Conservation (phyloP, 2,329 filamentous ascomycete species). For the Xylariaceae sp. region DNA sequence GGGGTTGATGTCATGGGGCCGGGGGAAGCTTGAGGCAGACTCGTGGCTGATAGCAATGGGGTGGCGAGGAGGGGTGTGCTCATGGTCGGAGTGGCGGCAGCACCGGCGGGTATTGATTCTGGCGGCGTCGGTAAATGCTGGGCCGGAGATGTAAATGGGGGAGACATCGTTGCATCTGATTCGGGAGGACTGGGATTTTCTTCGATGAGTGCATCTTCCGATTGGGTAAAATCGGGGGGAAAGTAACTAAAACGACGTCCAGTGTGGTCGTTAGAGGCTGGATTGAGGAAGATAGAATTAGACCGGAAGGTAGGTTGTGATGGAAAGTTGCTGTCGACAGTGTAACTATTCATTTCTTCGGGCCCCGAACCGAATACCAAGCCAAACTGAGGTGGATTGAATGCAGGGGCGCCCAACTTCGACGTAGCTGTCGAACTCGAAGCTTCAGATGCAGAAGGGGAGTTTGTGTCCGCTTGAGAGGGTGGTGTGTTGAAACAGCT, state of each 20-base stretch:
- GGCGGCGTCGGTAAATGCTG: conserved; percentile 34
- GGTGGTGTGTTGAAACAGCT: conserved; percentile 48
- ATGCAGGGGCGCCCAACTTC: conserved; percentile 40
- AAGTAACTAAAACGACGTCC: conserved; percentile 67
- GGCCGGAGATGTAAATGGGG: conserved; percentile 34
- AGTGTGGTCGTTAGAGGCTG: conserved; percentile 54
- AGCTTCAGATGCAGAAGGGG: conserved; percentile 47
- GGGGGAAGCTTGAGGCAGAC: conserved; percentile 28
- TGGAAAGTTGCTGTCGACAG: conserved; percentile 46
- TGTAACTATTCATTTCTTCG: conserved; percentile 54
- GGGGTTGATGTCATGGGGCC: conserved; percentile 26
- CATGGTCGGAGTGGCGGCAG: conserved; percentile 30
- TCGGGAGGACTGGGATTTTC: conserved; percentile 36
- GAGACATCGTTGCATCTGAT: conserved; percentile 33
- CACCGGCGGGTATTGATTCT: conserved; percentile 30
- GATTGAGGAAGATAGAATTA: conserved; percentile 67
- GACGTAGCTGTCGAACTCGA: conserved; percentile 41
- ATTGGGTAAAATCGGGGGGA: conserved; percentile 56
- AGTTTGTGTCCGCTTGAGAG: conserved; percentile 52
- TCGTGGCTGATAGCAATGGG: conserved; percentile 28
- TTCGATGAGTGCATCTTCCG: conserved; percentile 36
- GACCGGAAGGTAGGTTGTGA: conserved; percentile 63
- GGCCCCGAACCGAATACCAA: conserved; percentile 60
- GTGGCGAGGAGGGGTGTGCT: conserved; percentile 31
- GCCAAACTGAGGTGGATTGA: conserved; percentile 59